Conservation (phyloP, 768 basidiomycete species). For the Thelephora ganbajun region DNA sequence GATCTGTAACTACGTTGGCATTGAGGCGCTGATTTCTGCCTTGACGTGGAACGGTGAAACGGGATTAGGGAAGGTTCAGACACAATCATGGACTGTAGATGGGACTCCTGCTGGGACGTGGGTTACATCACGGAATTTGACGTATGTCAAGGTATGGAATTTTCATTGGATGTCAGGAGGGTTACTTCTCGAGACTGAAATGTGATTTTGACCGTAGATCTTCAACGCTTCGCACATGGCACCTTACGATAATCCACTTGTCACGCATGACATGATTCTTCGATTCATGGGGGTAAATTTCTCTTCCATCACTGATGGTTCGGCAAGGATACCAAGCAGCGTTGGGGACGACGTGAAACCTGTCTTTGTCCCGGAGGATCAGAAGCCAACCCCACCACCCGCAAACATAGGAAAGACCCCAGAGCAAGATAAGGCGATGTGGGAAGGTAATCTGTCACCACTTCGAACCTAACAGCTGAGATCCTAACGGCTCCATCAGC, state of each 20-base stretch:
- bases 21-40: constrained; percentile 71
- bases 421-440: constrained; percentile 73
- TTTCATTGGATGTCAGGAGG: neutral
- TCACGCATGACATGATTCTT: constrained; percentile 95
- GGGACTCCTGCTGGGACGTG: constrained; percentile 76
- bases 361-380: constrained; percentile 33
- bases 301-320: constrained; percentile 61
- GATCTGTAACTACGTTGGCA: constrained; percentile 91
- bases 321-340: constrained; percentile 68
- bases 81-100: constrained; percentile 64
- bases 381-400: constrained; percentile 20
- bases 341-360: constrained; percentile 68
- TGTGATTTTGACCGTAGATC: constrained; percentile 30
- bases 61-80: constrained; percentile 69
- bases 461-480: neutral
- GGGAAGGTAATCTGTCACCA: constrained; percentile 50
- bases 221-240: constrained; percentile 97
- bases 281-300: constrained; percentile 95
- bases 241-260: constrained; percentile 73
- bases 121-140: constrained; percentile 80
- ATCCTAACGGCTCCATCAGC: constrained; percentile 27
- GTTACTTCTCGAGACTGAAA: neutral
- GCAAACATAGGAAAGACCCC: constrained; percentile 43
- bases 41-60: constrained; percentile 78
- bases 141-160: constrained; percentile 69